Percentiles rank a stretch among this genome's conserved stretches.
Conservation (phyloP, 2,329 filamentous ascomycete species). For the Pseudocercospora macadamiae region DNA sequence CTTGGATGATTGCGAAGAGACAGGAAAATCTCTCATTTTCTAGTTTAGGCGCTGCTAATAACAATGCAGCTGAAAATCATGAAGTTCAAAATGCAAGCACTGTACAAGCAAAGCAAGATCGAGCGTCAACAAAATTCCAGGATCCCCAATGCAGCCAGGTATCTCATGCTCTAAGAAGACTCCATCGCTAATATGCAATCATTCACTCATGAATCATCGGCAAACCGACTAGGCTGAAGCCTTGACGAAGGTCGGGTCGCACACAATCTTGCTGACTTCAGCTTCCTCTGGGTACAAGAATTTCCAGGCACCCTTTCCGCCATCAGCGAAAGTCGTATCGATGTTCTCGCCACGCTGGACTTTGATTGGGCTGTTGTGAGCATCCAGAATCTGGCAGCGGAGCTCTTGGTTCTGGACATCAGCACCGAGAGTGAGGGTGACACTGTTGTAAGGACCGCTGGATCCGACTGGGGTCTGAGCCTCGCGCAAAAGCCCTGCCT, state of each 20-base stretch:
- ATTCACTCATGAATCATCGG: background rate
- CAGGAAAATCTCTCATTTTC: background rate
- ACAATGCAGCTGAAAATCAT: background rate
- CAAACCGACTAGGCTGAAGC: background rate
- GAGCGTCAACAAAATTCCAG: background rate
- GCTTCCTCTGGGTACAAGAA: conserved; percentile 15
- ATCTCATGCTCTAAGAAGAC: background rate
- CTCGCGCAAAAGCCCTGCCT: conserved; percentile 16
- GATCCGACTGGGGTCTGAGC: conserved; percentile 8
- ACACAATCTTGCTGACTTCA: conserved; percentile 18
- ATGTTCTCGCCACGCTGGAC: conserved; percentile 15
- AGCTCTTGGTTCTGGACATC: conserved; percentile 16
- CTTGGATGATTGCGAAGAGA: too few species aligned
- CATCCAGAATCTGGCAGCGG: conserved; percentile 21
- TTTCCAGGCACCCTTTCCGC: conserved; percentile 14
- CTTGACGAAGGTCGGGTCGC: conserved; percentile 8
- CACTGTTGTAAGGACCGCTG: conserved; percentile 17
- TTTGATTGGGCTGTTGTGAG: conserved; percentile 8
- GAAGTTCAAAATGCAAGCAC: background rate
- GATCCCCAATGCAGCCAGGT: background rate
- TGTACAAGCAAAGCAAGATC: background rate
- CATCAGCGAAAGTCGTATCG: conserved; percentile 20
- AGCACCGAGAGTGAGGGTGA: conserved; percentile 10
- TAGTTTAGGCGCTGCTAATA: conserved; percentile 2
- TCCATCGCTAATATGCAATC: background rate